phyloP scores from a whole-genome alignment of 352 stramenopile genomes.

The Phytophthora agathidicida region DNA sequence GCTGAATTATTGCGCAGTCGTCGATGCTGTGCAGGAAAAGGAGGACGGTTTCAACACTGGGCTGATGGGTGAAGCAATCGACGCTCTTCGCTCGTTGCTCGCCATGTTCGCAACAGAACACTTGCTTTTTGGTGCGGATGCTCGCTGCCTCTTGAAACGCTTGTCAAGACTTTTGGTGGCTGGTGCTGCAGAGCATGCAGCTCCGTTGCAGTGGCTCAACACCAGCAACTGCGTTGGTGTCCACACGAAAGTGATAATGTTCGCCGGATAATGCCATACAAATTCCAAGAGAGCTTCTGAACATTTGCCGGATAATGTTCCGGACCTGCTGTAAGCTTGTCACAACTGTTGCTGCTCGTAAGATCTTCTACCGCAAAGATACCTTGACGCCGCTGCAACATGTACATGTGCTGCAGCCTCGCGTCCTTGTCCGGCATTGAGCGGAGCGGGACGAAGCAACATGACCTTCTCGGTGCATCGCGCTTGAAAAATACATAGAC shows the following conservation, averaged over 20 bases:
- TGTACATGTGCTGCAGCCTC: no score
- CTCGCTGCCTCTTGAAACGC: slow-evolving; percentile 13
- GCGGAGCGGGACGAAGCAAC: no score
- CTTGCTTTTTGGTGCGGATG: slow-evolving; percentile 5
- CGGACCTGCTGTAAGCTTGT: slow-evolving; percentile 2
- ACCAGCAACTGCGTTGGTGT: slow-evolving; percentile 6
- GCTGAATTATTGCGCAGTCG: slow-evolving; percentile 15
- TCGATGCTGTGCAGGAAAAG: background rate
- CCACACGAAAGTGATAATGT: slow-evolving; percentile 23
- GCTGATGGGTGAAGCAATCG: slow-evolving; percentile 23
- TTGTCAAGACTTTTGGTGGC: background rate
- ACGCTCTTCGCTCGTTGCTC: no score
- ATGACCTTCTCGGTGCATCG: no score
- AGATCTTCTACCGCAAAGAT: no score
- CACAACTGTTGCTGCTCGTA: no score
- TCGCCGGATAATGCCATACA: slow-evolving; percentile 31
- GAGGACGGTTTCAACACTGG: slow-evolving; percentile 24
- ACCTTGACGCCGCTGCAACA: no score
- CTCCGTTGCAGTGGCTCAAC: slow-evolving; percentile 7
- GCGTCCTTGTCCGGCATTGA: no score
- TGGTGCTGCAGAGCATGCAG: background rate
- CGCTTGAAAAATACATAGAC: background rate
- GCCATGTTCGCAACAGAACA: slow-evolving; percentile 11
- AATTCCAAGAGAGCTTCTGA: slow-evolving; percentile 14
- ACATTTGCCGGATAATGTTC: slow-evolving; percentile 20